These are phyloP conservation scores for Elaphomyces granulatus DNA, from an alignment of 495 filamentous ascomycete genomes.

Conservation along the genomic window DNA sequence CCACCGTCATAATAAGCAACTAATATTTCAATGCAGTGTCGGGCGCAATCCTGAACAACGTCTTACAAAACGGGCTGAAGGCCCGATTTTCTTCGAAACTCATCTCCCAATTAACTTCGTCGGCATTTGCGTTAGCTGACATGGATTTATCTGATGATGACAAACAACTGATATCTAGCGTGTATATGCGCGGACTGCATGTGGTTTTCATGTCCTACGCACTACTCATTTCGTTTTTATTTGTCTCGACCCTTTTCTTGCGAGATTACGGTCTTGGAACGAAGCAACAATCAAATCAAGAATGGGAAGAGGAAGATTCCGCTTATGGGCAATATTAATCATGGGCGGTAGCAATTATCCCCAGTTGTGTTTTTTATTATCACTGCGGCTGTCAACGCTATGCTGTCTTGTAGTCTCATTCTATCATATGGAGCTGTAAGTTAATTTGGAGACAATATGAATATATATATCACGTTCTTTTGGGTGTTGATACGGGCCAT, in stretches of 20 bases:
- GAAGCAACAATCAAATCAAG: too few relatives aligned
- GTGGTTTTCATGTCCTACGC: conserved; percentile 2
- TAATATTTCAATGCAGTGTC: conserved; percentile 1
- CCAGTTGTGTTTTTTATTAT: too few relatives aligned
- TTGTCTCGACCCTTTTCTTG: conserved; percentile 1
- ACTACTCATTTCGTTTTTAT: conserved; percentile 1
- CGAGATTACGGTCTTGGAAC: conserved; percentile 1
- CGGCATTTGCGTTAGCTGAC: background rate
- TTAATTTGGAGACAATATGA: too few relatives aligned
- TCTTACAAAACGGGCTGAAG: background rate
- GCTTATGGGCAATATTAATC: too few relatives aligned
- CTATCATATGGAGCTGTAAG: too few relatives aligned
- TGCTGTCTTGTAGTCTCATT: too few relatives aligned
- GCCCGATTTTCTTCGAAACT: background rate
- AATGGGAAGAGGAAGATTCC: conserved; percentile 1
- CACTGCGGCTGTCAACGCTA: too few relatives aligned
- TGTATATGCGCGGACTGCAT: conserved; percentile 2
- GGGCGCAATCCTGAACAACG: conserved; percentile 5
- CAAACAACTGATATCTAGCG: background rate
- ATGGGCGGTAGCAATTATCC: too few relatives aligned
- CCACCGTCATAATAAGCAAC: background rate
- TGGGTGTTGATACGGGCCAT: too few relatives aligned
- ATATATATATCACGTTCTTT: too few relatives aligned
- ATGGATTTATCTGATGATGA: background rate
- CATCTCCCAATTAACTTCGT: background rate